Evolutionary conservation across 2,329 filamentous ascomycete genomes (phyloP).

Genomic region (Nemania bipapillata): DNA sequence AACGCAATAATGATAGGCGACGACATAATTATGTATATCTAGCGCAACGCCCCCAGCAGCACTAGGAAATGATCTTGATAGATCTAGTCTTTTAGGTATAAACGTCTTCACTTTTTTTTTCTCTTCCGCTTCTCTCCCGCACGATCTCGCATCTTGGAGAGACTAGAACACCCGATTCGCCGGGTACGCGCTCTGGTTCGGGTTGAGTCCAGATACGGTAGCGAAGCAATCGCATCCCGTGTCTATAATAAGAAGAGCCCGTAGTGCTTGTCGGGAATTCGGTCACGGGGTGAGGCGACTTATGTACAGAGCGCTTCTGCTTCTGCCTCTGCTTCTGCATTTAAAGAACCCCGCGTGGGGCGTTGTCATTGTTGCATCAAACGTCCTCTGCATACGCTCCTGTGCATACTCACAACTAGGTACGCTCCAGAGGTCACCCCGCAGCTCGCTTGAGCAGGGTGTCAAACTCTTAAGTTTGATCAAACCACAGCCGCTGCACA

Average conservation of each 20-base stretch:
- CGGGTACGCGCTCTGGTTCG: neutral
- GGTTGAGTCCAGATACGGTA: neutral
- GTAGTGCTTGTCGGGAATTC: neutral
- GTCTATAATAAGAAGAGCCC: constrained; percentile 11
- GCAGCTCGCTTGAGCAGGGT: constrained; percentile 25
- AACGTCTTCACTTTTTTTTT: neutral
- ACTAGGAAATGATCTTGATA: neutral
- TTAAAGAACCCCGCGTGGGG: constrained; percentile 5
- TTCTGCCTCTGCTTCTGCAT: too few species aligned
- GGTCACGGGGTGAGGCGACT: neutral
- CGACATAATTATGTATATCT: constrained; percentile 8
- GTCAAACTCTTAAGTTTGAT: constrained; percentile 20
- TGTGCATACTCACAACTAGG: too few species aligned
- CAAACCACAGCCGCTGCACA: constrained; percentile 15
- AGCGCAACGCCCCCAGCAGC: neutral
- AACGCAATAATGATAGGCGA: constrained; percentile 5
- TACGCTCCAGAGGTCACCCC: constrained; percentile 21
- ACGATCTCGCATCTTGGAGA: neutral
- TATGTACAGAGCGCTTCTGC: neutral
- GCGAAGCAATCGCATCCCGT: neutral
- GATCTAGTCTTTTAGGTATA: neutral
- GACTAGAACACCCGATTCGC: neutral
- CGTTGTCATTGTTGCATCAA: constrained; percentile 32
- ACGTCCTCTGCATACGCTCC: constrained; percentile 10
- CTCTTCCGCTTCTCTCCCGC: neutral